Percentiles rank a stretch among this genome's conserved stretches.
Evolutionary conservation across 768 basidiomycete species (phyloP).

Genomic region (Boletellus ananiceps): DNA sequence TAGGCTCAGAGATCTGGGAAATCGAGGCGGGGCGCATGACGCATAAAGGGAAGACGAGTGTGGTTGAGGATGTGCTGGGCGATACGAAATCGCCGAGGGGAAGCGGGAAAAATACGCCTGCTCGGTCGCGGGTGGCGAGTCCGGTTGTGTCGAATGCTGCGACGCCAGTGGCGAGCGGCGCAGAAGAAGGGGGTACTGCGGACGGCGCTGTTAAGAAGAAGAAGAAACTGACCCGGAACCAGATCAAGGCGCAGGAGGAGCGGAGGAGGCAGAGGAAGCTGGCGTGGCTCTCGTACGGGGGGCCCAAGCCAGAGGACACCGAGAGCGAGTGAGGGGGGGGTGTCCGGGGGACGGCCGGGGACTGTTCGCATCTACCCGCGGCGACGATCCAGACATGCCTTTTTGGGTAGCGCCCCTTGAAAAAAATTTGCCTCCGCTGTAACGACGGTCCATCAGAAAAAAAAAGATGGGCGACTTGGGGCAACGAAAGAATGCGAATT

Average conservation of each 20-base stretch:
- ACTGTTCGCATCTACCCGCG: slow-evolving; percentile 13
- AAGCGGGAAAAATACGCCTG: slow-evolving; percentile 68
- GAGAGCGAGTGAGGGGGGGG: slow-evolving; percentile 48
- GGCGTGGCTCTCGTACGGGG: slow-evolving; percentile 79
- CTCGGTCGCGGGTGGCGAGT: slow-evolving; percentile 63
- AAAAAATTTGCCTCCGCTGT: slow-evolving; percentile 12
- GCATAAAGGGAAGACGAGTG: slow-evolving; percentile 81
- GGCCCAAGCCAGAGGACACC: slow-evolving; percentile 78
- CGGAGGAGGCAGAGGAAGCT: slow-evolving; percentile 75
- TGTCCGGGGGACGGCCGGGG: slow-evolving; percentile 18
- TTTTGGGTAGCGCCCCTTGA: slow-evolving; percentile 16
- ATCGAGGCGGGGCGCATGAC: slow-evolving; percentile 81
- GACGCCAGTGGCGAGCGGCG: slow-evolving; percentile 79
- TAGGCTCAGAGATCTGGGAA: slow-evolving; percentile 93
- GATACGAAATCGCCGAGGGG: slow-evolving; percentile 67
- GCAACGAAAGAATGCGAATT: neutral
- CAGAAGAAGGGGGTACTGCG: slow-evolving; percentile 48
- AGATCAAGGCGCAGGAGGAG: slow-evolving; percentile 86
- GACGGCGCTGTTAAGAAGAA: slow-evolving; percentile 58
- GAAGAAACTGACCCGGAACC: slow-evolving; percentile 89
- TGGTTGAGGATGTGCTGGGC: slow-evolving; percentile 80
- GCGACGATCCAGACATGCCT: slow-evolving; percentile 32
- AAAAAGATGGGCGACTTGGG: neutral
- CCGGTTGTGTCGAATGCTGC: slow-evolving; percentile 64
- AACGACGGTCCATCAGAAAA: neutral